phyloP scores from a whole-genome alignment of 208 protist species.

The Acanthamoeba healyi region DNA sequence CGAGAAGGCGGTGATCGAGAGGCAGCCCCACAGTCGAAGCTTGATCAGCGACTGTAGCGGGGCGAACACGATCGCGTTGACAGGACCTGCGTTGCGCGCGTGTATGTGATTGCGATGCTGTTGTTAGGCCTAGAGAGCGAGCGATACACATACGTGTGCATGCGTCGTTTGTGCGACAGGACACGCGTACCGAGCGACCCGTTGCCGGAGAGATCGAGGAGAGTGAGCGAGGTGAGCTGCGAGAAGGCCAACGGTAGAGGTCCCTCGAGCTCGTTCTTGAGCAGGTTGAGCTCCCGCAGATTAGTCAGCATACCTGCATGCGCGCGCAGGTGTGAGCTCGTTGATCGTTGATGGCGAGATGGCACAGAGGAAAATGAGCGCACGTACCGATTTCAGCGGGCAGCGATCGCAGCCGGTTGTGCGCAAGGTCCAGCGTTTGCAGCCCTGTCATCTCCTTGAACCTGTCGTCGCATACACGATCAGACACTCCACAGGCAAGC shows the following conservation, averaged over 20 bases:
- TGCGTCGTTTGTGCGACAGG: no score
- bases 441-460: slow-evolving; percentile 5
- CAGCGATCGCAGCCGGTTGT: slow-evolving; percentile 6
- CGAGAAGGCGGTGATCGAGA: background rate
- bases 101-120: no score
- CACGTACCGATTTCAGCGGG: slow-evolving; percentile 18
- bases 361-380: no score
- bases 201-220: slow-evolving; percentile 59
- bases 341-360: background rate
- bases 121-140: no score
- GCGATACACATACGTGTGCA: no score
- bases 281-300: slow-evolving; percentile 4
- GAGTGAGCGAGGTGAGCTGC: background rate
- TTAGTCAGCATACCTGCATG: background rate
- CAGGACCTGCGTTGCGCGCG: no score
- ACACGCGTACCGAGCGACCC: no score
- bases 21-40: slow-evolving; percentile 29
- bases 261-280: slow-evolving; percentile 38
- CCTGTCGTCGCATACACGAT: no score
- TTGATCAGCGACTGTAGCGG: slow-evolving; percentile 15
- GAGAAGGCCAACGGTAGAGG: slow-evolving; percentile 23
- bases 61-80: slow-evolving; percentile 46
- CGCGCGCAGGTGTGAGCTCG: no score
- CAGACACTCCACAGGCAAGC: no score
- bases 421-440: background rate